Conservation (phyloP, 176 grass and related monocot species). For the Avena atlantica region DNA sequence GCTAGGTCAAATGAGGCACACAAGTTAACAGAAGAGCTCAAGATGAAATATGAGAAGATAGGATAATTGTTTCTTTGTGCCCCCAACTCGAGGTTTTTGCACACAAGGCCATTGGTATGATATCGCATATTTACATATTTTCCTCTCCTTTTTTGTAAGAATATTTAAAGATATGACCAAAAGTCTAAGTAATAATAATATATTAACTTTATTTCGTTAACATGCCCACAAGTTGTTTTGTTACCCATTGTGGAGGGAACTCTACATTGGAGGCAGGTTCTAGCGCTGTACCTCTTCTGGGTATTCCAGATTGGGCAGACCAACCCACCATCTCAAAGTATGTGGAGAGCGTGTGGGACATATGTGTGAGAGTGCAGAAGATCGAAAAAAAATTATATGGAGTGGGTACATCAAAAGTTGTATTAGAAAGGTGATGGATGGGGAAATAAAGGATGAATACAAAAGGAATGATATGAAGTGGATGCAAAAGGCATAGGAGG, state of each 20-base stretch:
- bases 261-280: conserved; percentile 42
- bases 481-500: conserved; percentile 31
- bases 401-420: conserved; percentile 28
- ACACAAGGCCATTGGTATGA: conserved; percentile 2
- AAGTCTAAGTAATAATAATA: neutral
- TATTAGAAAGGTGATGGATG: conserved; percentile 41
- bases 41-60: neutral
- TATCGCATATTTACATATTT: neutral
- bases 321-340: conserved; percentile 53
- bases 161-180: neutral
- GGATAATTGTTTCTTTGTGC: neutral
- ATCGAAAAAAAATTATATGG: neutral
- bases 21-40: conserved; percentile 12
- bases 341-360: conserved; percentile 48
- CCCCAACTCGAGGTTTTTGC: neutral
- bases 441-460: conserved; percentile 16
- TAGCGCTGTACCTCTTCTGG: conserved; percentile 33
- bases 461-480: neutral
- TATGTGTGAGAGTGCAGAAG: conserved; percentile 14
- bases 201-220: neutral
- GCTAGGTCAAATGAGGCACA: neutral
- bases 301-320: conserved; percentile 50
- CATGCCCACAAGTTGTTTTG: conserved; percentile 42
- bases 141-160: rapidly evolving
- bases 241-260: conserved; percentile 67